A percentile compares a stretch with the other conserved stretches of the same genome.
Conservation (phyloP, 1,284 basidiomycete genomes). For the Ceratobasidium sp. region DNA sequence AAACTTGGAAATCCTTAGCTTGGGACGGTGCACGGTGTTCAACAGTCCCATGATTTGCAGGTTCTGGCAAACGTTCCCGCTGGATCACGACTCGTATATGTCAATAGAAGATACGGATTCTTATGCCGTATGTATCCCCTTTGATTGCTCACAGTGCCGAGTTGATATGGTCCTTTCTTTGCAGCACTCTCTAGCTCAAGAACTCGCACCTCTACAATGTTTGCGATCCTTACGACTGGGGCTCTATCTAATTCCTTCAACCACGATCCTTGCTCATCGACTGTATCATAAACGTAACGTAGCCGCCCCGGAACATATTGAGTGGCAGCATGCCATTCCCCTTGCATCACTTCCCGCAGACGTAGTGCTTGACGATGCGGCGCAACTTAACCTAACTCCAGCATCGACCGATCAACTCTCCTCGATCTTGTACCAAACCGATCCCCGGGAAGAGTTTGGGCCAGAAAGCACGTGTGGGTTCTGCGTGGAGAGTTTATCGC, state of each 20-base stretch:
- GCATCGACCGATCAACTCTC: conserved; percentile 19
- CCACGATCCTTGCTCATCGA: conserved; percentile 38
- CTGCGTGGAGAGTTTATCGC: conserved; percentile 7
- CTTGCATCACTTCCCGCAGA: not conserved
- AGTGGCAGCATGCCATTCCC: conserved; percentile 36
- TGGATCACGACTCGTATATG: conserved; percentile 45
- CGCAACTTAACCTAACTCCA: not conserved
- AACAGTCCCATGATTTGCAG: not conserved
- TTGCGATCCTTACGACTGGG: conserved; percentile 21
- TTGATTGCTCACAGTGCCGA: not conserved
- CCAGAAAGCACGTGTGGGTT: not conserved
- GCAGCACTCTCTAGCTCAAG: conserved; percentile 25
- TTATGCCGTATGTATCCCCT: conserved; percentile 20
- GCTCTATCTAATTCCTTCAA: conserved; percentile 34
- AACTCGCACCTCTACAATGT: conserved; percentile 24
- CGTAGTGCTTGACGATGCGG: not conserved
- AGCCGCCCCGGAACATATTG: conserved; percentile 8
- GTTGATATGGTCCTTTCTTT: not conserved
- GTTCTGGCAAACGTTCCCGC: conserved; percentile 39
- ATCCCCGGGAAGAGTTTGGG: conserved; percentile 12
- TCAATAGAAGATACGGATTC: conserved; percentile 33
- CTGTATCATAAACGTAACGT: conserved; percentile 33
- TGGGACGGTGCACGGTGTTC: conserved; percentile 35
- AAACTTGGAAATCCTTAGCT: conserved; percentile 16
- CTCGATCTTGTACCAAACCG: conserved; percentile 14